A percentile compares a stretch with the other conserved stretches of the same genome.
These are phyloP conservation scores for Aspergillus homomorphus DNA, from an alignment of 495 filamentous ascomycete species.

Conservation along the genomic window DNA sequence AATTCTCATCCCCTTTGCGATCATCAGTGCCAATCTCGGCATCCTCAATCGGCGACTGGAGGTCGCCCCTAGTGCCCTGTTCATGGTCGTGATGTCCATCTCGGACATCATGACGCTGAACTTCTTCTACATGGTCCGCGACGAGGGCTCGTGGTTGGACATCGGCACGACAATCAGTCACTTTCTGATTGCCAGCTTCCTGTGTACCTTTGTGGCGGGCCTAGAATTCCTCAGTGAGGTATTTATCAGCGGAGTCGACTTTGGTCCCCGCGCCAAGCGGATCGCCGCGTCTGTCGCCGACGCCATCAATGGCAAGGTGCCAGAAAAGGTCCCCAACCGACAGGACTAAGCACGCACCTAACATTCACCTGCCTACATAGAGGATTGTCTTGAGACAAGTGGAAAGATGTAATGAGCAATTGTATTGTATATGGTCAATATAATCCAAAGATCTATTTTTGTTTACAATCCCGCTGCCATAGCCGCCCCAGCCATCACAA, in stretches of 20 bases:
- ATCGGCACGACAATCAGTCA: conserved; percentile 95
- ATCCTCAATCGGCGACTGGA: conserved; percentile 85
- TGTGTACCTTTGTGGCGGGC: conserved; percentile 87
- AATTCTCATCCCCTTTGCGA: conserved; percentile 87
- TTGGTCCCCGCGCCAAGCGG: conserved; percentile 36
- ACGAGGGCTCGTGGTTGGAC: conserved; percentile 96
- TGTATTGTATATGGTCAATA: neutral
- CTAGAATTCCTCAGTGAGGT: conserved; percentile 83
- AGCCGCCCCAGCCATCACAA: too few species aligned
- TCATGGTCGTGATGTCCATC: conserved; percentile 92
- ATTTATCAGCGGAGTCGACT: conserved; percentile 78
- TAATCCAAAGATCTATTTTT: neutral
- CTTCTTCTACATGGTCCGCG: conserved; percentile 96
- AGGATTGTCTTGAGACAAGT: conserved; percentile 1
- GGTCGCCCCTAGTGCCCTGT: conserved; percentile 77
- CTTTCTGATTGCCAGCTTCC: conserved; percentile 83
- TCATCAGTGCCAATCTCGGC: conserved; percentile 90
- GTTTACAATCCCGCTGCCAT: neutral
- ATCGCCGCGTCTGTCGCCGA: conserved; percentile 6
- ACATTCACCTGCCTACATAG: too few species aligned
- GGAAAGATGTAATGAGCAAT: conserved; percentile 2
- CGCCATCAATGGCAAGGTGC: conserved; percentile 7
- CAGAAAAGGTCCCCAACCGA: neutral
- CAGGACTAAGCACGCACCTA: neutral
- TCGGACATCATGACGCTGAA: conserved; percentile 91